phyloP scores from a whole-genome alignment of 495 filamentous ascomycete genomes.

The Aspergillus ellipticus region DNA sequence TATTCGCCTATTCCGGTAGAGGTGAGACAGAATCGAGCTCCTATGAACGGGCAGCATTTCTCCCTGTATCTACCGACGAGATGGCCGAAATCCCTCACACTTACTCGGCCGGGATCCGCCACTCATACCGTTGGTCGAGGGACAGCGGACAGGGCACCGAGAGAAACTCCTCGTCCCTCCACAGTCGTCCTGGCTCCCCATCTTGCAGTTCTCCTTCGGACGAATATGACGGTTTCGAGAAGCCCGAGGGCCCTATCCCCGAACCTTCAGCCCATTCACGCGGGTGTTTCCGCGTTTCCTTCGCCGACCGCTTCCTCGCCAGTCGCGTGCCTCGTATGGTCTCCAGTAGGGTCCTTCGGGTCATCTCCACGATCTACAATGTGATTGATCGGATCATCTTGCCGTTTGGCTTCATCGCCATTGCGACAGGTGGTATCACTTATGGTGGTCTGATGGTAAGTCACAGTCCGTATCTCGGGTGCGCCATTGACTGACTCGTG shows the following conservation, averaged over 20 bases:
- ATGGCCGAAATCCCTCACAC: slow-evolving; percentile 60
- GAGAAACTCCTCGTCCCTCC: slow-evolving; percentile 61
- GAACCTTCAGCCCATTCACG: slow-evolving; percentile 27
- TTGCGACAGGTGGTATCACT: slow-evolving; percentile 62
- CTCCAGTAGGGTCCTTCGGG: slow-evolving; percentile 56
- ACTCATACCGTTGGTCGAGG: slow-evolving; percentile 64
- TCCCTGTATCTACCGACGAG: slow-evolving; percentile 65
- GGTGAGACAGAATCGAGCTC: slow-evolving; percentile 21
- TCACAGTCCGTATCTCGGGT: background rate
- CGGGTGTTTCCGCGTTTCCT: slow-evolving; percentile 42
- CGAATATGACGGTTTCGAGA: slow-evolving; percentile 51
- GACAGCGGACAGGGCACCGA: slow-evolving; percentile 92
- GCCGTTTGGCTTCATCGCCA: slow-evolving; percentile 58
- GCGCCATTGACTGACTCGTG: slow-evolving; percentile 4
- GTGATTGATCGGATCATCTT: slow-evolving; percentile 60
- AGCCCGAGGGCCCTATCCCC: slow-evolving; percentile 47
- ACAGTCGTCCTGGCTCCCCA: slow-evolving; percentile 61
- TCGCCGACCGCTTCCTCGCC: slow-evolving; percentile 45
- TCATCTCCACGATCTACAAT: slow-evolving; percentile 55
- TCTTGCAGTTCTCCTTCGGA: slow-evolving; percentile 48
- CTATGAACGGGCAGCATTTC: slow-evolving; percentile 50
- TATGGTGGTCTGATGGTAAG: slow-evolving; percentile 70
- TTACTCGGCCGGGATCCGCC: slow-evolving; percentile 36
- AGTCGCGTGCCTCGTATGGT: slow-evolving; percentile 53
- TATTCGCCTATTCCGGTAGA: slow-evolving; percentile 50